Base-by-base conservation (phyloP, 1,284 basidiomycete species). In the Cryptococcus maquisensis region DNA sequence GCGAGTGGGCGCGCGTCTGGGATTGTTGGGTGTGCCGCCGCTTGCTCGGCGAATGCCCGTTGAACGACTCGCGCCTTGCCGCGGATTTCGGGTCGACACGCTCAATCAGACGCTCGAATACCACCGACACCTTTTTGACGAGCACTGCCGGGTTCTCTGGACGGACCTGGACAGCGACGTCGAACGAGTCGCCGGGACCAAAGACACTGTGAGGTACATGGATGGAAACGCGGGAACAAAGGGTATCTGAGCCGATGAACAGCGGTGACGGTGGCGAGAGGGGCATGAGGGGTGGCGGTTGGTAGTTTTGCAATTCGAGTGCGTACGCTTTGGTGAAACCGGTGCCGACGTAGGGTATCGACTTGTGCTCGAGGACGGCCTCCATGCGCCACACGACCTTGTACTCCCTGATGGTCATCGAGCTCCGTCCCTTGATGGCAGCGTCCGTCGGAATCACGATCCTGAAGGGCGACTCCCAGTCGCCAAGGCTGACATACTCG, bases 321-420 rank as follows among this genome's bases (percentile, higher is more conserved):
- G 50, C 46, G 55, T 60, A 74, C 3, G 61, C 52, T 18, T 64
- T 65, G 12, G 60, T 51, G 10, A 68, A 59, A 3, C 64, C 51
- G 23, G 61, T 51, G 3, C 72, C 71, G 37, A 71, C 68, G 36
- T 63, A 62, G 2, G 62, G 61, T 26, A 74, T 71, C 16, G 70
- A 69, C 41, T 62, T 59, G 57, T 72, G 70, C 20, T 72, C 64
- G 47, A 74, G 54, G 15, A 61, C 51, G 12, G 64, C 53, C 39
- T 72, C 68, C n/a, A 73, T 49, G 12, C 61, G 59, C 72, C 72
- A 73, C 12, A 60, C 62, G 3, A 64, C 57, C 40, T 67, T 66
- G 64, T 69, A 69, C 45, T 73, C 70, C 24, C 65, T 66, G 12
- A 65, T 53, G 23, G 49, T 44, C 54, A 68, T 66, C 9, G 65